Evolutionary conservation across 352 stramenopile genomes (phyloP), one percentile per base, ranked within the genome.

Genomic region (Lagenidium giganteum): DNA sequence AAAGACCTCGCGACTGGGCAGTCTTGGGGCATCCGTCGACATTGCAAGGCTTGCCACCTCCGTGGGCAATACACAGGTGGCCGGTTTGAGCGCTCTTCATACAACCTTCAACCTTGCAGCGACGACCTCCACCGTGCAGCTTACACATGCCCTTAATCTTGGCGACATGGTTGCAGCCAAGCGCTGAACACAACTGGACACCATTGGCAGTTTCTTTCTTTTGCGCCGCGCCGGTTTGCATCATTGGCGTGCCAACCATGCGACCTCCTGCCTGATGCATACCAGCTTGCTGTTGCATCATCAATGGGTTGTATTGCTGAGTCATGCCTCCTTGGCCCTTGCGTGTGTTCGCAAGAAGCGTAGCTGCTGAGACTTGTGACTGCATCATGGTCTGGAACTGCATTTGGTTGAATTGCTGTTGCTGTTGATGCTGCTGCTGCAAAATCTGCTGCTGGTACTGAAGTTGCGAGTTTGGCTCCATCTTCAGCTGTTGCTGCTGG

Each of bases 121-220:
- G 68, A 16, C 78, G 65, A 0, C 81, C 81, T 14, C 81, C 81
- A 14, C 81, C 81, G 39, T 93, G 81, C 8, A 88, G 46, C 52
- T 93, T 93, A 64, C 81, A 93, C 81, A 93, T 91, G 21, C 81
- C 81, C 52, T 90, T 90, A 25, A 88, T 69, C 0, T 78, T 72
- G 5, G 81, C 77, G 1, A 74, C 62, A 53, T 93, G 77, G 57
- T 80, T 87, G 61, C 81, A 93, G 13, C 81, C 81, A 14, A 87
- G 53, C 5, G 81, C 74, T 17, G 78, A 83, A 53, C 78, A 90
- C 23, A 90, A 67, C 53, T 84, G 77, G 1, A 53, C 56, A n/a
- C 56, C 62, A 8, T 70, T 63, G 20, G 70, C 63, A 3, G 58
- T 52, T 16, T 90, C 73, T 17, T 62, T 58, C 32, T 81, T 70